Conservation (phyloP, 257 asterid species). For the Echium plantagineum region DNA sequence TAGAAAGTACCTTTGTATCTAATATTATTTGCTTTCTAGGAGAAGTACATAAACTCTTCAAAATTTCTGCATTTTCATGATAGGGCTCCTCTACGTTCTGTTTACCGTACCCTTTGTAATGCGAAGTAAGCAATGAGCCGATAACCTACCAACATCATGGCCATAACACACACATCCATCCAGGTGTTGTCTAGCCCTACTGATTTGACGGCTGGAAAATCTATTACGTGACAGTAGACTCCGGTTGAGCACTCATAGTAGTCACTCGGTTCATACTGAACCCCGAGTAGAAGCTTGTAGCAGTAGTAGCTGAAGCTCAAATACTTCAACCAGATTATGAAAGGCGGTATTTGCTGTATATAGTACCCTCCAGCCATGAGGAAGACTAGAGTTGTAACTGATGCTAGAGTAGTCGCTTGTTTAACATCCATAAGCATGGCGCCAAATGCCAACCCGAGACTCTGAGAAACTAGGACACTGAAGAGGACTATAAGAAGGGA, state of each 20-base stretch:
- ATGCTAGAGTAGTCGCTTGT: constrained; percentile 89
- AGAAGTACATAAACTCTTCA: constrained; percentile 25
- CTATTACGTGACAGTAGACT: constrained; percentile 53
- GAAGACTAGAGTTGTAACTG: constrained; percentile 82
- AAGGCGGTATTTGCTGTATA: constrained; percentile 76
- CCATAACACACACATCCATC: constrained; percentile 55
- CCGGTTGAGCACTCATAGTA: constrained; percentile 67
- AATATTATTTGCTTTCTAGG: constrained; percentile 34
- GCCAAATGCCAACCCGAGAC: constrained; percentile 83
- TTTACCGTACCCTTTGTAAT: constrained; percentile 39
- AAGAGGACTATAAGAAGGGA: constrained; percentile 72
- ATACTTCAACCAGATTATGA: constrained; percentile 75
- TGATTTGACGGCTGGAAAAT: constrained; percentile 65
- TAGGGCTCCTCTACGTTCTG: neutral
- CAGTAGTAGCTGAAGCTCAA: constrained; percentile 87
- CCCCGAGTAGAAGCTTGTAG: constrained; percentile 76
- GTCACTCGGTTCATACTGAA: constrained; percentile 60
- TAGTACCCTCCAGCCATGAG: constrained; percentile 96
- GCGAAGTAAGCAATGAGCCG: constrained; percentile 78
- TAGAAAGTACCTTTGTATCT: constrained; percentile 31
- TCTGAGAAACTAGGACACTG: constrained; percentile 91
- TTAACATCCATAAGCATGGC: constrained; percentile 96
- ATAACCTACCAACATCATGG: constrained; percentile 68
- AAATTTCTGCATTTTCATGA: constrained; percentile 9
- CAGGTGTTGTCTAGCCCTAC: constrained; percentile 64